phyloP scores from a whole-genome alignment of 331 rosid species.

The Prunus yedoensis region DNA sequence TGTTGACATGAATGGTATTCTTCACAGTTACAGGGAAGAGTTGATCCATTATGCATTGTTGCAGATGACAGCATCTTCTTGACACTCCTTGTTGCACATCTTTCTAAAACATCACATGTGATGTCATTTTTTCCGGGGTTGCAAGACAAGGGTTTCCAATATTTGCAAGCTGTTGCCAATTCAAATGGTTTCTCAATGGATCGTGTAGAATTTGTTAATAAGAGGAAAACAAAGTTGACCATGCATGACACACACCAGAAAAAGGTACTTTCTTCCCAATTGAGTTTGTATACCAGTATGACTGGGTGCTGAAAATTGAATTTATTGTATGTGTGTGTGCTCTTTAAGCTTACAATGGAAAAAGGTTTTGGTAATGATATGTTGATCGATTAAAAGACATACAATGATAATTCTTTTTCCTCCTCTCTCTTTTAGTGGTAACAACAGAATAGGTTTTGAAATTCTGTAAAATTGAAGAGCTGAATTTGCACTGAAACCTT shows the following conservation, averaged over 20 bases:
- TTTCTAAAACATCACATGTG: constrained; percentile 50
- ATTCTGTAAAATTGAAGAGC: neutral
- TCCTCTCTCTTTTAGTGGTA: neutral
- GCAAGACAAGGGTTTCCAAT: constrained; percentile 55
- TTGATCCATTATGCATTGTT: constrained; percentile 53
- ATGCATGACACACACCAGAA: constrained; percentile 51
- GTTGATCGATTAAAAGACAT: neutral
- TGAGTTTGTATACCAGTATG: neutral
- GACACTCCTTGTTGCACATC: constrained; percentile 62
- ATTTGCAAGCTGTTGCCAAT: constrained; percentile 64
- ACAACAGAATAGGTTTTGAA: neutral
- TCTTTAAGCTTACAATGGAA: neutral
- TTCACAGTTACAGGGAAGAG: constrained; percentile 70
- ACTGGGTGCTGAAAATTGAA: neutral
- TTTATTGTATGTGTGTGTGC: neutral
- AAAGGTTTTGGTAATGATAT: neutral
- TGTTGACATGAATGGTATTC: constrained; percentile 27
- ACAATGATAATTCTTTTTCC: neutral
- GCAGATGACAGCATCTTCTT: constrained; percentile 80
- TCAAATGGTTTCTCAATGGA: constrained; percentile 61
- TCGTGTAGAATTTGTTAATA: constrained; percentile 57
- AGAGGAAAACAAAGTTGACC: constrained; percentile 47
- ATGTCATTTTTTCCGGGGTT: constrained; percentile 74
- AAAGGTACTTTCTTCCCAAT: constrained; percentile 46
- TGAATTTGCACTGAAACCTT: neutral